Evolutionary conservation across 495 filamentous ascomycete genomes (phyloP).

Genomic region (Hypoxylon intermedium): DNA sequence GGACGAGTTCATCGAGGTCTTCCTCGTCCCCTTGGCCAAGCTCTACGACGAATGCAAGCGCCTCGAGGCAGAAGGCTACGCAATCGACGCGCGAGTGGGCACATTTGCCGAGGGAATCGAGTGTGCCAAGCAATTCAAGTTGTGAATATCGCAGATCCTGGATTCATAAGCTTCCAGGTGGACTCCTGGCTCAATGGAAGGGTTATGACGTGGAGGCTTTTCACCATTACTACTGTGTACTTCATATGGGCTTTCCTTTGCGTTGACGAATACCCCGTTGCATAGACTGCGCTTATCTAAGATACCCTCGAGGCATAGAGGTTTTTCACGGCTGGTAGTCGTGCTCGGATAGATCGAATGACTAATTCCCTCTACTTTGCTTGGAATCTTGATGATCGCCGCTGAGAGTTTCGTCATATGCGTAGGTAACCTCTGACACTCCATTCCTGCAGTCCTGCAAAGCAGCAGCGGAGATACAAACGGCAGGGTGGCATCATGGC

Average conservation of each 20-base stretch:
- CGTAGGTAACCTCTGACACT: too few relatives aligned
- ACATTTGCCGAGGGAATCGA: conserved; percentile 88
- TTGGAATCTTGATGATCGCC: too few relatives aligned
- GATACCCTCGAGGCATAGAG: too few relatives aligned
- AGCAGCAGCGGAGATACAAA: too few relatives aligned
- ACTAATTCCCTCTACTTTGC: too few relatives aligned
- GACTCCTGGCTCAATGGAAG: not conserved
- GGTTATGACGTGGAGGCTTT: not conserved
- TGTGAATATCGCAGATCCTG: conserved; percentile 32
- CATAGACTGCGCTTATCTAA: not conserved
- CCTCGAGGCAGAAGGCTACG: conserved; percentile 76
- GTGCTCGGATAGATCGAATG: too few relatives aligned
- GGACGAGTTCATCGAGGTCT: conserved; percentile 89
- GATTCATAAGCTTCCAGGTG: not conserved
- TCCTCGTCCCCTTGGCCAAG: conserved; percentile 69
- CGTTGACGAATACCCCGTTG: conserved; percentile 18
- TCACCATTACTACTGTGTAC: conserved; percentile 6
- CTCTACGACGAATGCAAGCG: conserved; percentile 72
- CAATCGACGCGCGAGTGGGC: conserved; percentile 84
- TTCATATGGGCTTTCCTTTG: conserved; percentile 17
- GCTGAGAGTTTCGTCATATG: too few relatives aligned
- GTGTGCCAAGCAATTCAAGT: conserved; percentile 65
- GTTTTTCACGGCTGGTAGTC: too few relatives aligned
- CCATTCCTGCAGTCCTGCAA: too few relatives aligned
- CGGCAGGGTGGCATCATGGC: too few relatives aligned